A percentile compares a stretch with the other conserved stretches of the same genome.
phyloP scores from a whole-genome alignment of 805 yeast genomes.

The Cyberlindnera mississippiensis region DNA sequence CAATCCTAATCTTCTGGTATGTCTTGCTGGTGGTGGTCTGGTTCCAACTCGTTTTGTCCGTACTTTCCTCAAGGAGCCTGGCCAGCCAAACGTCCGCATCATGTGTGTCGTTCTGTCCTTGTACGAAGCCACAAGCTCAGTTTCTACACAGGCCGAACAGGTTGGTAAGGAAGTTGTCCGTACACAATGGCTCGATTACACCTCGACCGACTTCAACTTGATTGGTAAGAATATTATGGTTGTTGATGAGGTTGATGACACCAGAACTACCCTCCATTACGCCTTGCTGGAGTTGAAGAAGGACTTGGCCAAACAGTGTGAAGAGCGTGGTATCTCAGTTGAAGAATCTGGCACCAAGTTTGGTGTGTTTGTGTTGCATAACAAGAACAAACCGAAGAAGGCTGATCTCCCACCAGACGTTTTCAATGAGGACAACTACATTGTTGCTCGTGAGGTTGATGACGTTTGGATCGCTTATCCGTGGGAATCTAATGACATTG shows the following conservation, averaged over 20 bases:
- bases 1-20: constrained; percentile 87
- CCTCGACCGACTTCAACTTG: constrained; percentile 52
- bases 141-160: constrained; percentile 50
- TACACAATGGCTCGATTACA: constrained; percentile 81
- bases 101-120: constrained; percentile 92
- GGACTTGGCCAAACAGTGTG: constrained; percentile 62
- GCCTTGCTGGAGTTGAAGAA: constrained; percentile 71
- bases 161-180: constrained; percentile 69
- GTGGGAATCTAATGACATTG: constrained; percentile 79
- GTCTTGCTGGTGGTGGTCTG: constrained; percentile 97
- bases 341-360: constrained; percentile 50
- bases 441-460: constrained; percentile 71
- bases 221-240: constrained; percentile 69
- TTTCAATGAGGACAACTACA: constrained; percentile 55
- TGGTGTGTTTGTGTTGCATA: constrained; percentile 75
- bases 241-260: constrained; percentile 84
- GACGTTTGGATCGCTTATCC: constrained; percentile 87
- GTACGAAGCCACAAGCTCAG: constrained; percentile 75
- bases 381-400: constrained; percentile 66
- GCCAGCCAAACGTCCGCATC: constrained; percentile 83
- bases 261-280: constrained; percentile 79
- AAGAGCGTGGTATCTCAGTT: constrained; percentile 43
- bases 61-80: constrained; percentile 84
- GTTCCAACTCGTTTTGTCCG: constrained; percentile 96
- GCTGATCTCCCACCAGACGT: constrained; percentile 68